A percentile compares a stretch with the other conserved stretches of the same genome.
Evolutionary conservation across 441 rosid genomes (phyloP).

Genomic region (Gossypium lobatum): DNA sequence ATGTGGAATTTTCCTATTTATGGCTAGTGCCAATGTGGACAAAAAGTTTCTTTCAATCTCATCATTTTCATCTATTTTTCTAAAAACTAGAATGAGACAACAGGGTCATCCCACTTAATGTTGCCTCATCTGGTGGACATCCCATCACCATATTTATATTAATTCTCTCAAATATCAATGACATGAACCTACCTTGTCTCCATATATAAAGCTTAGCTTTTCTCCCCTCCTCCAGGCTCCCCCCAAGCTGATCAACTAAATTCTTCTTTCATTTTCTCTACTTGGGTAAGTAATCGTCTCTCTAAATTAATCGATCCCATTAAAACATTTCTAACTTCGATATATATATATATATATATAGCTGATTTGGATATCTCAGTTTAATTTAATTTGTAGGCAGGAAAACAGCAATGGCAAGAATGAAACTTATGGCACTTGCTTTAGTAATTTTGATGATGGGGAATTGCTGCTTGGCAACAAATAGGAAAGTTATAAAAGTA

Average conservation of each 20-base stretch:
- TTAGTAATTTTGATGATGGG: conserved; percentile 16
- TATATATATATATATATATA: neutral
- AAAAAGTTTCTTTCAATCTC: conserved; percentile 11
- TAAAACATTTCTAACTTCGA: neutral
- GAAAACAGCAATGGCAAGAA: conserved; percentile 5
- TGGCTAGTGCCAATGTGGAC: conserved; percentile 17
- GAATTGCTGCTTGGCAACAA: conserved; percentile 24
- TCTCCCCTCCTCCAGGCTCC: neutral
- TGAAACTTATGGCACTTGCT: conserved; percentile 21
- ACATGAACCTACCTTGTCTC: conserved; percentile 5
- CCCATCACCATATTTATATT: conserved; percentile 15
- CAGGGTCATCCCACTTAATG: conserved; percentile 19
- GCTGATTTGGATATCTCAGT: neutral
- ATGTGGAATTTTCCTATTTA: conserved; percentile 29
- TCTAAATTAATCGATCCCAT: neutral
- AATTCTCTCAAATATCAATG: neutral
- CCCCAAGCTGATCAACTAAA: neutral
- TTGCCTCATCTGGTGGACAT: conserved; percentile 24
- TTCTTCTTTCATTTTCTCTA: neutral
- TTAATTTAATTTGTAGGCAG: neutral
- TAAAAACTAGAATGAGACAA: neutral
- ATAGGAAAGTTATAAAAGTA: conserved; percentile 1
- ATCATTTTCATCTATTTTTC: conserved; percentile 14
- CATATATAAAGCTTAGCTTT: conserved; percentile 1
- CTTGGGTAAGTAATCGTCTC: neutral